Percentiles rank a stretch among this genome's conserved stretches.
Evolutionary conservation across 202 grass and related monocot genomes (phyloP).

Genomic region (Dendrocalamus latiflorus): DNA sequence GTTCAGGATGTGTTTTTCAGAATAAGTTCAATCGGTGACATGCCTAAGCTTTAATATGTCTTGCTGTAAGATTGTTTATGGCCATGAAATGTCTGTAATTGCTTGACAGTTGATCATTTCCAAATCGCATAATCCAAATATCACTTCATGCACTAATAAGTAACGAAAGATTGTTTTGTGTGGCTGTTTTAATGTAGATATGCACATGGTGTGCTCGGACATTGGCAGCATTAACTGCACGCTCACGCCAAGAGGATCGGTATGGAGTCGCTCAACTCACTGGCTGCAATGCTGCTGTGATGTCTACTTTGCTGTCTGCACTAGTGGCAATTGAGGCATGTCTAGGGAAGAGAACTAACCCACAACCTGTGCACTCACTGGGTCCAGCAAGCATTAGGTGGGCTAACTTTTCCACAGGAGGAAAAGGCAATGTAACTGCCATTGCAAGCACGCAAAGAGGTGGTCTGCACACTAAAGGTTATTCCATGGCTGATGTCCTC

Average conservation of each 20-base stretch:
- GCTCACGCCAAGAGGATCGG: too few species aligned
- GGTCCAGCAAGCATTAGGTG: constrained; percentile 59
- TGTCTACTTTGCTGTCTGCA: too few species aligned
- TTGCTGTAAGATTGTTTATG: not conserved
- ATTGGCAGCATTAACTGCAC: too few species aligned
- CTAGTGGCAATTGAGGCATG: constrained; percentile 79
- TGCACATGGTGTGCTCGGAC: too few species aligned
- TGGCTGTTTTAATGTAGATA: constrained; percentile 33
- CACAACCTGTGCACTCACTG: constrained; percentile 34
- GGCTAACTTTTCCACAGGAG: constrained; percentile 50
- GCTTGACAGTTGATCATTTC: not conserved
- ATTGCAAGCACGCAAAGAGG: constrained; percentile 50
- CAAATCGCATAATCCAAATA: not conserved
- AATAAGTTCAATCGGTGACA: not conserved
- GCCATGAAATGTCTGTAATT: not conserved
- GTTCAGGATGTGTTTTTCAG: not conserved
- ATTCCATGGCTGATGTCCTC: constrained; percentile 70
- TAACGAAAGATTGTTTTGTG: not conserved
- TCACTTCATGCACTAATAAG: not conserved
- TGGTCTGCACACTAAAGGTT: constrained; percentile 58
- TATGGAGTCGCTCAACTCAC: too few species aligned
- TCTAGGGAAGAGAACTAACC: constrained; percentile 82
- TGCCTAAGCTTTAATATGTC: not conserved
- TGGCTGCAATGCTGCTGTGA: constrained; percentile 76
- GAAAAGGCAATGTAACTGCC: constrained; percentile 39